Percentiles rank a stretch among this genome's conserved stretches.
Evolutionary conservation across 495 filamentous ascomycete species (phyloP).

Genomic region (Aspergillus baeticus): DNA sequence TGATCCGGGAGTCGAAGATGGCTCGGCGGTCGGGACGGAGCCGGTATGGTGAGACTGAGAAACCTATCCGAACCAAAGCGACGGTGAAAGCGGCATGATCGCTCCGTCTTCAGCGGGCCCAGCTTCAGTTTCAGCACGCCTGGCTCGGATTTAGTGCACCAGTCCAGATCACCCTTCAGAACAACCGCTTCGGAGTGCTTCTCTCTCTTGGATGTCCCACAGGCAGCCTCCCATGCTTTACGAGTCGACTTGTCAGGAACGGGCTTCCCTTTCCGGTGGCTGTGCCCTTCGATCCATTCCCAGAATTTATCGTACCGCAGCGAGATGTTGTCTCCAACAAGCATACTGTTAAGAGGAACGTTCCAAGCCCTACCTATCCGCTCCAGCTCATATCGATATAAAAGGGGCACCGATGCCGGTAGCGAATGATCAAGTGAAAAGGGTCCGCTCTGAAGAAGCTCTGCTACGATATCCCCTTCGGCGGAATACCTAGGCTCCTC

Average conservation of each 20-base stretch:
- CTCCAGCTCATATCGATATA: slow-evolving; percentile 46
- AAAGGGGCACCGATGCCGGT: slow-evolving; percentile 31
- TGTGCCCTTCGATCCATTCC: slow-evolving; percentile 34
- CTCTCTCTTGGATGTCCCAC: slow-evolving; percentile 32
- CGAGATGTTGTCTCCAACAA: slow-evolving; percentile 22
- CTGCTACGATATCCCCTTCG: slow-evolving; percentile 26
- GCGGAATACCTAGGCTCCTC: slow-evolving; percentile 8
- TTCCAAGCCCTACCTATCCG: slow-evolving; percentile 37
- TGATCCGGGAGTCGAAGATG: slow-evolving; percentile 25
- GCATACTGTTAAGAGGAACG: slow-evolving; percentile 34
- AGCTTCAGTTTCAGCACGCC: slow-evolving; percentile 43
- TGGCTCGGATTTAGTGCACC: slow-evolving; percentile 32
- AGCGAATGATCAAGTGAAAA: slow-evolving; percentile 32
- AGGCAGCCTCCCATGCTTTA: slow-evolving; percentile 44
- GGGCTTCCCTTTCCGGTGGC: slow-evolving; percentile 23
- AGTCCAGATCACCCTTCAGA: slow-evolving; percentile 42
- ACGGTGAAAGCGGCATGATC: slow-evolving; percentile 47
- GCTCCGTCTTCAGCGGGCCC: slow-evolving; percentile 42
- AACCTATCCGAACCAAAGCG: slow-evolving; percentile 51
- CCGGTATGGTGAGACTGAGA: slow-evolving; percentile 42
- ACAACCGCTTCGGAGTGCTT: slow-evolving; percentile 41
- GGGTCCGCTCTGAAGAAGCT: slow-evolving; percentile 31
- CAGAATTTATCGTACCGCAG: slow-evolving; percentile 39
- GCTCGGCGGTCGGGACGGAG: slow-evolving; percentile 32
- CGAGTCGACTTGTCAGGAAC: slow-evolving; percentile 39